Conservation (phyloP, 306 rosid genomes). For the Cucurbita pepo region DNA sequence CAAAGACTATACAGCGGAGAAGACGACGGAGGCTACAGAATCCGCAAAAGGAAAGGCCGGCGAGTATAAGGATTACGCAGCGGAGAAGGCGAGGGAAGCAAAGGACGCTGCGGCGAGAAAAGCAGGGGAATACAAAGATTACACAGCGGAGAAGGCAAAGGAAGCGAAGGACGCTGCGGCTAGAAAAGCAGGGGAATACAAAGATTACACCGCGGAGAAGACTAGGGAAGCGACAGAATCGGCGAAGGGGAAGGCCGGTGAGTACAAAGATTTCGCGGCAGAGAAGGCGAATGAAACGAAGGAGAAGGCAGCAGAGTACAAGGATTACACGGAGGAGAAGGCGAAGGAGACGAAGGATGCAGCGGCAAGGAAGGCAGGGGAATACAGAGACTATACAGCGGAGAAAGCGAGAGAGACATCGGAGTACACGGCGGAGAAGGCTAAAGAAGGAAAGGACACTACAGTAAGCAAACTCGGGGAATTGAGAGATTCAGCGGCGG, state of each 20-base stretch:
- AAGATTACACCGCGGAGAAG: slow-evolving; percentile 14
- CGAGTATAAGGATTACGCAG: slow-evolving; percentile 7
- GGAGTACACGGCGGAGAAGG: slow-evolving; percentile 33
- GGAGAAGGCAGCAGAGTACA: slow-evolving; percentile 8
- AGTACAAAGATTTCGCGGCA: slow-evolving; percentile 3
- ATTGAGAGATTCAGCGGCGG: slow-evolving; percentile 46
- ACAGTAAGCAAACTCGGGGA: slow-evolving; percentile 42
- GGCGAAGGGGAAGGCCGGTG: slow-evolving; percentile 3
- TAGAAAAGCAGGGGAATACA: neutral
- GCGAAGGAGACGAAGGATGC: slow-evolving; percentile 15
- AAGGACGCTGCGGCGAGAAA: neutral
- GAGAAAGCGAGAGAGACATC: slow-evolving; percentile 17
- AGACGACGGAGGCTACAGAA: slow-evolving; percentile 12
- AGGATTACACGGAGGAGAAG: slow-evolving; percentile 9
- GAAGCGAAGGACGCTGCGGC: neutral
- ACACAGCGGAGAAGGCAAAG: neutral
- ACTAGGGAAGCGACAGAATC: slow-evolving; percentile 13
- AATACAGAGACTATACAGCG: slow-evolving; percentile 15
- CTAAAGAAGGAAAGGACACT: slow-evolving; percentile 37
- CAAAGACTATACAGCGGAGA: neutral
- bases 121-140: slow-evolving; percentile 12
- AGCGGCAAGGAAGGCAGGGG: neutral
- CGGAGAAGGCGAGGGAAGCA: neutral
- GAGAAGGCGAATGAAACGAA: slow-evolving; percentile 5
- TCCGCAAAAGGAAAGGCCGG: slow-evolving; percentile 2